Conservation (phyloP, 1,284 basidiomycete genomes). For the Leccinum pachyderme region DNA sequence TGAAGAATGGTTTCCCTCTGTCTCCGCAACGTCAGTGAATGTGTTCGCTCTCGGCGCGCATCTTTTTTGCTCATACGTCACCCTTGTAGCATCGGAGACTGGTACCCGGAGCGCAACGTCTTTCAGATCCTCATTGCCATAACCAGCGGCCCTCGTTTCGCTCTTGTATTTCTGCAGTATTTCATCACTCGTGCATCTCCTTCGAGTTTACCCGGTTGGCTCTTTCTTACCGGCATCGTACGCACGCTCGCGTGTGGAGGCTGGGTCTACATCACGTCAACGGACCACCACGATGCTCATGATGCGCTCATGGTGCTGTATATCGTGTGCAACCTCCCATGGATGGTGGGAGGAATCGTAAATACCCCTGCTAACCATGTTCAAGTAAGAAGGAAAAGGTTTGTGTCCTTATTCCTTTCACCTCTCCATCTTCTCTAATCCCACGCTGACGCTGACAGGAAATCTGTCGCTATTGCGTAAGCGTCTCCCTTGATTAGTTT, state of each 20-base stretch:
- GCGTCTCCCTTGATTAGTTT: constrained; percentile 14
- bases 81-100: constrained; percentile 76
- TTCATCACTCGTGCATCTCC: constrained; percentile 48
- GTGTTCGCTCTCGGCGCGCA: not conserved
- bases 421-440: constrained; percentile 3
- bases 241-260: constrained; percentile 86
- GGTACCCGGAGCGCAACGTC: constrained; percentile 85
- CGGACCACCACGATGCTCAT: constrained; percentile 79
- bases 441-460: constrained; percentile 37
- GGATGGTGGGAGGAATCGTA: constrained; percentile 78
- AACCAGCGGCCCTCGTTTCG: constrained; percentile 81
- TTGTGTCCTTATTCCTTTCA: constrained; percentile 15
- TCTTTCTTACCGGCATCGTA: constrained; percentile 67
- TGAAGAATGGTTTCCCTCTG: constrained; percentile 90
- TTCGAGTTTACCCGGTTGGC: constrained; percentile 50
- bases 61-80: not conserved
- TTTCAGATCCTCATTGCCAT: constrained; percentile 92
- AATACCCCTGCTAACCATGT: constrained; percentile 48
- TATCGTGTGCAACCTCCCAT: constrained; percentile 78
- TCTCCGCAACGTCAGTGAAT: constrained; percentile 81
- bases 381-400: constrained; percentile 53
- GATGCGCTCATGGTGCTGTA: constrained; percentile 89
- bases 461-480: constrained; percentile 50
- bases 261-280: constrained; percentile 91
- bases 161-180: constrained; percentile 74